Base-by-base conservation (phyloP, 1,139 yeast genomes). In the Debaryomycetaceae sp. region DNA sequence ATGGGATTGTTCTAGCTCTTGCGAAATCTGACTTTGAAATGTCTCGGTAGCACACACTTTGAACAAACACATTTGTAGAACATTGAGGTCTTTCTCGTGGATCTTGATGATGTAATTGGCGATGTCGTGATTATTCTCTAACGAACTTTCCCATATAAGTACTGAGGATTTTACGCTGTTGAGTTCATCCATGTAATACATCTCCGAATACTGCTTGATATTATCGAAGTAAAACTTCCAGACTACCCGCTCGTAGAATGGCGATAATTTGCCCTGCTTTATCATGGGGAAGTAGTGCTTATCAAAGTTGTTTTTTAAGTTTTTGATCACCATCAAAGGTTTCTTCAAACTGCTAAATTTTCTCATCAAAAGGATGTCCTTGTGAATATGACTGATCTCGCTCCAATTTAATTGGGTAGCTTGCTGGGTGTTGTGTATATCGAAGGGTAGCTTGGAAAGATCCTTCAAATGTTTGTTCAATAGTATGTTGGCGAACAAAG, bases 171-270 rank as follows among this genome's bases (percentile, higher is more conserved):
- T 62, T 24, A 66, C 33, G 20, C 55, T 55, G 40, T 57, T 44
- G 33, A 72, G 49, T 9, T 43, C 39, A 22, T 52, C 46, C 7
- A 73, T 63, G 41, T 57, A 65, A 43, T 60, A 49, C 6, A 48
- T 33, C 47, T 67, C 72, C 33, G 60, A 58, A 22, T 54, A 51
- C 36, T 54, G 53, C 42, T 55, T 55, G 45, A 63, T 54, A 47
- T 69, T 70, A 36, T 72, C 72, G 45, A 71, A 70, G 47, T 66
- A 62, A 49, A 69, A 72, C 48, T 65, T 68, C 78, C 78, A 73
- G 11, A 72, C 61, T 4, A 70, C 65, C 24, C 78, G 50, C 51
- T 73, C 78, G 51, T 71, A 71, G 44, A 70, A 71, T 6, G 74
- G 68, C 5, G 67, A 46, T 11, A 73, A 50, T 35, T 52, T 45